phyloP scores from a whole-genome alignment of 1,139 yeast genomes.

The Pichia sp. region DNA sequence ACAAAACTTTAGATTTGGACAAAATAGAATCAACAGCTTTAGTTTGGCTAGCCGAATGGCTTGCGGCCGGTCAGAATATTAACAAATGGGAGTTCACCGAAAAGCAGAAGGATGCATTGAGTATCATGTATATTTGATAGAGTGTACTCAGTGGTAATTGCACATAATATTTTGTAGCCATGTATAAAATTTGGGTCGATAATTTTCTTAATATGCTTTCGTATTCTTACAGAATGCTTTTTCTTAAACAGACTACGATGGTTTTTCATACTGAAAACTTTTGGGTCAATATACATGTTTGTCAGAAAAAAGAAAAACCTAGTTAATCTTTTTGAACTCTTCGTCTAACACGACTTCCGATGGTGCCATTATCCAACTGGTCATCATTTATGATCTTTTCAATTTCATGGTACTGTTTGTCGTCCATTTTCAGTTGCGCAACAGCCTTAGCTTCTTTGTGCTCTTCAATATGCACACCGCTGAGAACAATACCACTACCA shows the following conservation, averaged over 20 bases:
- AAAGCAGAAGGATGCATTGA: constrained; percentile 20
- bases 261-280: too few species aligned
- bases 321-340: constrained; percentile 15
- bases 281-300: background rate
- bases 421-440: constrained; percentile 13
- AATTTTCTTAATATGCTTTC: background rate
- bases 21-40: constrained; percentile 34
- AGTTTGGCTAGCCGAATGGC: constrained; percentile 23
- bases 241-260: too few species aligned
- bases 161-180: background rate
- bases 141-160: too few species aligned
- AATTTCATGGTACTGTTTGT: constrained; percentile 25
- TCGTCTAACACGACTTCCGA: constrained; percentile 28
- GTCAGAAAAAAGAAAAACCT: background rate
- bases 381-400: constrained; percentile 21
- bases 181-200: background rate
- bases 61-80: constrained; percentile 21
- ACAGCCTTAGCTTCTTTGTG: constrained; percentile 5
- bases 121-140: background rate
- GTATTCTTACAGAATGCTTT: background rate
- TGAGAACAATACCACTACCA: constrained; percentile 65
- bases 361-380: constrained; percentile 22
- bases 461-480: constrained; percentile 51
- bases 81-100: constrained; percentile 26
- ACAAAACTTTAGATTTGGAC: constrained; percentile 33